These are phyloP conservation scores for Cadophora luteo-olivacea DNA, from an alignment of 2,329 filamentous ascomycete species.

Conservation along the genomic window DNA sequence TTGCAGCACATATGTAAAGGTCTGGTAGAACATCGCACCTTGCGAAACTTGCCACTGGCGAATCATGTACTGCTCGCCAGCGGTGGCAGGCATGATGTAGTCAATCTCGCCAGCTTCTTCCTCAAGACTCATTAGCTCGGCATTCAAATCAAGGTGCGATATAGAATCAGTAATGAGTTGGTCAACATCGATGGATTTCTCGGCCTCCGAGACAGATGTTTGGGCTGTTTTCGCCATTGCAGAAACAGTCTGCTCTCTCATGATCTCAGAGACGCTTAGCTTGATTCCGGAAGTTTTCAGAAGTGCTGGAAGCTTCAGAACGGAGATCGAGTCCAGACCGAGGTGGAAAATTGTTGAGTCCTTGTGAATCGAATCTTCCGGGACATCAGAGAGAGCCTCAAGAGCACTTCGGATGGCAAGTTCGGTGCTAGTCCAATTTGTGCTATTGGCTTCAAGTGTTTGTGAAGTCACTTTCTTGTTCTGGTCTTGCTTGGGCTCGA, in stretches of 20 bases:
- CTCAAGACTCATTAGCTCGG: conserved; percentile 49
- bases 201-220: conserved; percentile 39
- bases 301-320: conserved; percentile 80
- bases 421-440: conserved; percentile 46
- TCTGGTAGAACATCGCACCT: conserved; percentile 75
- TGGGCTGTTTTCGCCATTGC: conserved; percentile 61
- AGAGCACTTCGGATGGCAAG: conserved; percentile 55
- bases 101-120: conserved; percentile 54
- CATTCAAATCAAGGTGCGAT: conserved; percentile 47
- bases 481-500: conserved; percentile 37
- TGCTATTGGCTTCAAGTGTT: conserved; percentile 10
- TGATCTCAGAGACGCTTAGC: conserved; percentile 73
- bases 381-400: conserved; percentile 64
- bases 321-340: conserved; percentile 89
- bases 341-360: conserved; percentile 79
- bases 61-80: conserved; percentile 84
- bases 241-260: conserved; percentile 68
- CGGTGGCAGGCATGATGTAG: conserved; percentile 68
- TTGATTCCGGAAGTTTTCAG: conserved; percentile 68
- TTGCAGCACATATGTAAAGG: conserved; percentile 67
- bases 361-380: conserved; percentile 62
- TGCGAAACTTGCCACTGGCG: conserved; percentile 73
- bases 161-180: conserved; percentile 50
- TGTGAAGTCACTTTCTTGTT: conserved; percentile 4
- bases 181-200: conserved; percentile 47